A percentile compares a stretch with the other conserved stretches of the same genome.
Conservation (phyloP, 2,329 filamentous ascomycete species). For the Chaetomium olivaceum region DNA sequence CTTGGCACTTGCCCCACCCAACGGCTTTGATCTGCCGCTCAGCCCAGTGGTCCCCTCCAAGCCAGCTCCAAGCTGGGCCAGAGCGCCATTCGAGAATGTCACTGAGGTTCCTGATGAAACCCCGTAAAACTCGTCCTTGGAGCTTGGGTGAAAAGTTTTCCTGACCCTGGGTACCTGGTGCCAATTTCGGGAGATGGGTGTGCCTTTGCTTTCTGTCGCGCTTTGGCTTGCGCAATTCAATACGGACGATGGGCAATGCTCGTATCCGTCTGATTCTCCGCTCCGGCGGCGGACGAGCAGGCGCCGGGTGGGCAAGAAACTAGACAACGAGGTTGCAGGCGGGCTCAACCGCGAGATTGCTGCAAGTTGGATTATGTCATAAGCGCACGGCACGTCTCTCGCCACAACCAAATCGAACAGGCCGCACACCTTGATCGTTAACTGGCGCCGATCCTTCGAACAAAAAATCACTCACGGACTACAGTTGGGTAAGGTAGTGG, state of each 20-base stretch:
- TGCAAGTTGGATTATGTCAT: conserved; percentile 12
- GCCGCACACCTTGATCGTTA: background rate
- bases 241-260: conserved; percentile 6
- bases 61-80: background rate
- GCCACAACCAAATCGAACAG: background rate
- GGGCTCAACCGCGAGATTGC: conserved; percentile 3
- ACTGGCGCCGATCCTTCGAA: background rate
- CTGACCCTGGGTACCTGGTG: background rate
- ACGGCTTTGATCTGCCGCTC: conserved; percentile 17
- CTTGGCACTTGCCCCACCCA: conserved; percentile 18
- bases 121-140: background rate
- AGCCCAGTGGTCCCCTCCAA: background rate
- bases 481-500: background rate
- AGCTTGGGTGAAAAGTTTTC: background rate
- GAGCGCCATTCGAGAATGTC: background rate
- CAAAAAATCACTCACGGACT: background rate
- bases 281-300: background rate
- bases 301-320: background rate
- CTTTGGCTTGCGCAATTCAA: background rate
- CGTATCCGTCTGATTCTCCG: conserved; percentile 23
- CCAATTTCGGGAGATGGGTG: background rate
- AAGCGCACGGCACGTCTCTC: background rate
- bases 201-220: background rate
- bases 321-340: background rate
- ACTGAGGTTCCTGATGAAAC: background rate